phyloP scores from a whole-genome alignment of 225 moss, liverwort and hornwort genomes.

The Pseudisothecium myosuroides region DNA sequence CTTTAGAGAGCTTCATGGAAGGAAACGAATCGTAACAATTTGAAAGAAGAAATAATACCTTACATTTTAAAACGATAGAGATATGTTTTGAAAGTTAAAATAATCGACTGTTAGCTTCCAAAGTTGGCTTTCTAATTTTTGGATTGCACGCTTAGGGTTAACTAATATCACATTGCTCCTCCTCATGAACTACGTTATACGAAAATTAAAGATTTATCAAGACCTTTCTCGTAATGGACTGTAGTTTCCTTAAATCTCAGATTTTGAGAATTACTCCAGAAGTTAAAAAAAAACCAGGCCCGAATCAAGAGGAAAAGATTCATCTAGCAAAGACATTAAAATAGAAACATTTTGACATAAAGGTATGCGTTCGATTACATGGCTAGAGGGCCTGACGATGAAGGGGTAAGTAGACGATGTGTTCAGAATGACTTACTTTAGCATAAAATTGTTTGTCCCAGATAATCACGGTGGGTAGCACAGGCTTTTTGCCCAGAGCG shows the following conservation, averaged over 20 bases:
- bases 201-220: not conserved
- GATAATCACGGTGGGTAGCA: conserved; percentile 63
- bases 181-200: not conserved
- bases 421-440: conserved; percentile 24
- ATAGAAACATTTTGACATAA: not conserved
- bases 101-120: not conserved
- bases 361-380: not conserved
- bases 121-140: not conserved
- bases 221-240: not conserved
- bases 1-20: not conserved
- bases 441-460: conserved; percentile 64
- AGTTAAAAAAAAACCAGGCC: not conserved
- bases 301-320: not conserved
- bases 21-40: not conserved
- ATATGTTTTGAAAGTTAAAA: no score
- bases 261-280: not conserved
- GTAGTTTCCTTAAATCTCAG: not conserved
- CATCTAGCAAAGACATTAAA: no score
- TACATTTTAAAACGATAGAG: not conserved
- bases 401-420: not conserved
- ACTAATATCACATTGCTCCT: not conserved
- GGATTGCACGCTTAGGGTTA: no score
- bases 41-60: not conserved
- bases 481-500: conserved; percentile 45
- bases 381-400: not conserved